Evolutionary conservation across 2,329 filamentous ascomycete species (phyloP), one percentile per base, ranked within the genome.

Genomic region (Neurospora sp.): DNA sequence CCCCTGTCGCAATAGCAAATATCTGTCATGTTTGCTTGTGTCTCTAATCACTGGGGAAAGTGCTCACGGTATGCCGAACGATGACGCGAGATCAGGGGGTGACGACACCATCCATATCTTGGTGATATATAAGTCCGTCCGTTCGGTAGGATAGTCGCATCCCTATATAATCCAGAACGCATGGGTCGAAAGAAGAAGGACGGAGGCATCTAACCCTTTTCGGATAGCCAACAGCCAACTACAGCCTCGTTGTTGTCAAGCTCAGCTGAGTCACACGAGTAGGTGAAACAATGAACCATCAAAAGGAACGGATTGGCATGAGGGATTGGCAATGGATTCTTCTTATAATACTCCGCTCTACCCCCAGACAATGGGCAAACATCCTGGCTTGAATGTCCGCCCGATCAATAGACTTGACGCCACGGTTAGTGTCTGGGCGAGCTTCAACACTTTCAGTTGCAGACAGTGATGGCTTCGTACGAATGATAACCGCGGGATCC

Each of bases 181-280:
- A 76, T 74, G 46, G 75, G 75, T 73, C 75, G 73, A 67, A 76
- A 76, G 71, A 75, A 76, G 74, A 73, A 75, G 66, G 71, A 73
- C 71, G 70, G 75, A 75, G 57, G 73, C 75, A 76, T 75, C 73
- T 76, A 74, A 76, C 75, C 74, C 71, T 70, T 68, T 72, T 72
- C 46, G 66, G 69, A 68, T 40, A 65, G 41, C 37, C 40, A 57
- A 65, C 4, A 17, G 39, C 23, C 66, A n/a, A 19, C 66, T 39
- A 19, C 52, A 62, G 52, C 52, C 52, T 62, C 28, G 52, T n/a
- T 62, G 28, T 62, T 62, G 52, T 62, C 52, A 62, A 62, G 52
- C 15, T 62, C 28, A 62, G 52, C 52, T 62, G 52, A 62, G 52
- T 36, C 52, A 62, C 52, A 62, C 23, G 28, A 33, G 43, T 52